A percentile compares a stretch with the other conserved stretches of the same genome.
These are phyloP conservation scores for Porphyra umbilicalis DNA, from an alignment of 31 red algal genomes.

Conservation along the genomic window DNA sequence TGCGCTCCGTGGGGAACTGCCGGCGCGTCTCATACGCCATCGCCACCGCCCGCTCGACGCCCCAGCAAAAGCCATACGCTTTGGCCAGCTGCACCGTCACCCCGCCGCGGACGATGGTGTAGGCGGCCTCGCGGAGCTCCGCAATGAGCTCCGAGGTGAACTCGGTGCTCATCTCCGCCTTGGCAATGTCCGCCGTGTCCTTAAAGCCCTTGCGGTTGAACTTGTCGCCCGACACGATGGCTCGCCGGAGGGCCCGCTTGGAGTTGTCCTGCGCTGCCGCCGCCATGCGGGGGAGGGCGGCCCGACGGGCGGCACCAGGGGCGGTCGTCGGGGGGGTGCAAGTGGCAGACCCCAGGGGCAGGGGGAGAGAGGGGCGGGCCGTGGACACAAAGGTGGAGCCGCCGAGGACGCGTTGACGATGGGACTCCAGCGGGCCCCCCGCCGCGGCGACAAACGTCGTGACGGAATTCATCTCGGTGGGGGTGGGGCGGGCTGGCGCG, in stretches of 20 bases:
- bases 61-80: conserved; percentile 99
- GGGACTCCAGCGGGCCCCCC: neutral
- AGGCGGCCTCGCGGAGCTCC: conserved; percentile 44
- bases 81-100: conserved; percentile 70
- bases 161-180: conserved; percentile 72
- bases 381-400: neutral
- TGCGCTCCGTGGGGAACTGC: conserved; percentile 64
- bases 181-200: conserved; percentile 47
- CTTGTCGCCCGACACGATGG: conserved; percentile 51
- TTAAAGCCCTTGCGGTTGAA: conserved; percentile 85
- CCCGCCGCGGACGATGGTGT: conserved; percentile 56
- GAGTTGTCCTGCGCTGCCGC: conserved; percentile 17
- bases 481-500: no score
- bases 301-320: neutral
- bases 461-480: neutral
- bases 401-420: neutral
- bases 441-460: neutral
- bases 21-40: conserved; percentile 88
- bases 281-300: neutral
- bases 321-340: neutral
- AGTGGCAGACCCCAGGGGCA: neutral
- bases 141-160: conserved; percentile 87
- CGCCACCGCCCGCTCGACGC: conserved; percentile 95
- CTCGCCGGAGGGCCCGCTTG: conserved; percentile 58
- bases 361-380: neutral